Evolutionary conservation across 2,329 filamentous ascomycete species (phyloP).

Genomic region (Dactylellina drechsleri): DNA sequence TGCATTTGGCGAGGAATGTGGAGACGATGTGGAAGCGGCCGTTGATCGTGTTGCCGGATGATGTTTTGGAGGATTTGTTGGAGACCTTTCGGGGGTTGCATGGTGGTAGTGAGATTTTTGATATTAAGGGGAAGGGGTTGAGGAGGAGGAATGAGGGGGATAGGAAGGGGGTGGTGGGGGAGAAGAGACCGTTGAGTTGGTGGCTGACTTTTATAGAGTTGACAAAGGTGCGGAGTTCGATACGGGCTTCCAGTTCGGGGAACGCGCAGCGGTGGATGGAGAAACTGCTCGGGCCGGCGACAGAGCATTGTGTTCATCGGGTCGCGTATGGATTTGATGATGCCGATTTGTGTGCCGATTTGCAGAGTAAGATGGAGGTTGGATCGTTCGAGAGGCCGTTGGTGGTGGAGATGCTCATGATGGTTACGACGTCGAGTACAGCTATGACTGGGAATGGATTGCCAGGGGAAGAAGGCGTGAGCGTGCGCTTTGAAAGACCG

Average conservation of each 20-base stretch:
- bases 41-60: constrained; percentile 36
- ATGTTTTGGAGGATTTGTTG: constrained; percentile 27
- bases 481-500: constrained; percentile 33
- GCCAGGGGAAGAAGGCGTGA: neutral
- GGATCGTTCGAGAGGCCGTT: constrained; percentile 34
- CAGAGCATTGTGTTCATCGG: constrained; percentile 48
- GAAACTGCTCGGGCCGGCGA: constrained; percentile 45
- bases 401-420: constrained; percentile 47
- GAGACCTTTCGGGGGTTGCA: constrained; percentile 28
- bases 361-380: constrained; percentile 40
- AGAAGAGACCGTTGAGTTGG: constrained; percentile 31
- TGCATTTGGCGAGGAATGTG: constrained; percentile 28
- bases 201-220: constrained; percentile 39
- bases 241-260: constrained; percentile 24
- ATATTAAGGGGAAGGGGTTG: neutral
- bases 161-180: neutral
- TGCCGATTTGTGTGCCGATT: constrained; percentile 26
- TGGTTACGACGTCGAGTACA: constrained; percentile 43
- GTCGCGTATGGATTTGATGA: constrained; percentile 45
- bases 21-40: constrained; percentile 52
- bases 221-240: constrained; percentile 34
- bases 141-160: neutral
- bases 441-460: neutral
- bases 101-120: neutral
- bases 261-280: constrained; percentile 35